Evolutionary conservation across 306 rosid genomes (phyloP), one percentile per base, ranked within the genome.

Genomic region (Rubus parviflorus): DNA sequence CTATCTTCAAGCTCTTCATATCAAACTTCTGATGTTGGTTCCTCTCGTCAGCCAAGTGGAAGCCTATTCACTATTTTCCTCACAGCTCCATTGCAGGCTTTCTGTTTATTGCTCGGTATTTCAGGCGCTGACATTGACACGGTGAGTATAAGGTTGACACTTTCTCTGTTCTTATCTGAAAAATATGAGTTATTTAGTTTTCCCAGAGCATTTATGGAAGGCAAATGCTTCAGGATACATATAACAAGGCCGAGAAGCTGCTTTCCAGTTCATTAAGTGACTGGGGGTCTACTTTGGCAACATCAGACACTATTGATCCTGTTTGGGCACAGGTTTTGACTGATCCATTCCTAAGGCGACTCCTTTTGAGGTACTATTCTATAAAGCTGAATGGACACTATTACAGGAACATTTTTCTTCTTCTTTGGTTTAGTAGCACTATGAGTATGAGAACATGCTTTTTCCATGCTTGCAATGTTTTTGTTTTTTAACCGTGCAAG

Each of bases 1-100:
- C 89, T 95, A 53, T 95, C 98, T 79, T 88, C 96, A 57, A 83
- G 86, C 71, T 82, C 85, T 76, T 75, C 85, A 20, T 85, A 86
- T 84, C 87, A 82, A 53, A 35, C 77, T 70, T 70, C 77, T 46
- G 71, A 86, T 65, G 22, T 80, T 38, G 85, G 82, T 56, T 92
- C 64, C 81, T 82, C 89, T 37, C 82, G 75, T 74, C 83, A 89
- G 79, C 79, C 85, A 65, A 84, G 80, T 74, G 98, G 97, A 69
- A 89, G 97, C 87, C 82, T 90, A 52, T 95, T 95, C 87, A 95
- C 97, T 85, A 79, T 88, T 90, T 95, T 95, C 80, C 92, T 95
- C 64, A 87, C 98, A 41, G 91, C 96, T 82, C 98, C 98, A 0
- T 65, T 95, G 84, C 98, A 92, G 87, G 97, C 96, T 79, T 82